Evolutionary conservation across 768 basidiomycete genomes (phyloP).

Genomic region (Chiua virens): DNA sequence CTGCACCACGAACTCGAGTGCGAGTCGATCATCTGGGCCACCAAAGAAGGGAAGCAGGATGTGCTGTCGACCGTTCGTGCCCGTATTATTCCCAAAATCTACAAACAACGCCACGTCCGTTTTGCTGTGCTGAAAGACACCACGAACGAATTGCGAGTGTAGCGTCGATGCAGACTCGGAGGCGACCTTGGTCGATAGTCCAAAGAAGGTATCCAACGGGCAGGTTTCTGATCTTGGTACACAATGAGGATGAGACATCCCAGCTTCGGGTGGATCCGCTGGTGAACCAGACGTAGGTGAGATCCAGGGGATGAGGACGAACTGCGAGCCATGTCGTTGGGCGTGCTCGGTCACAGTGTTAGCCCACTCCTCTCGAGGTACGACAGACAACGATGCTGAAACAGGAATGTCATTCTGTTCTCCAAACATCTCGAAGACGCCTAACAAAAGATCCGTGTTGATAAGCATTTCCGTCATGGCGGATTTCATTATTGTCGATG

Average conservation of each 20-base stretch:
- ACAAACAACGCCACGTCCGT: slow-evolving; percentile 85
- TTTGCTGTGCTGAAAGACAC: slow-evolving; percentile 69
- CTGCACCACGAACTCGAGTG: slow-evolving; percentile 79
- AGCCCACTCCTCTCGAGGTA: slow-evolving; percentile 73
- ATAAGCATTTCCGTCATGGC: slow-evolving; percentile 66
- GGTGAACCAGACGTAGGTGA: slow-evolving; percentile 39
- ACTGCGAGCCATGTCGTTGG: slow-evolving; percentile 54
- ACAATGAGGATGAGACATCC: neutral
- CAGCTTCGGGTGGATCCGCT: slow-evolving; percentile 31
- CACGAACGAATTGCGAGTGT: slow-evolving; percentile 83
- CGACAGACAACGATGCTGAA: slow-evolving; percentile 70
- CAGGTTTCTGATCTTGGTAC: slow-evolving; percentile 36
- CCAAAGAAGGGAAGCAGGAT: slow-evolving; percentile 91
- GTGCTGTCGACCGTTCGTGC: slow-evolving; percentile 45
- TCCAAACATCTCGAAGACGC: slow-evolving; percentile 75
- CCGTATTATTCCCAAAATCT: slow-evolving; percentile 52
- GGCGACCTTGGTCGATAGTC: slow-evolving; percentile 46
- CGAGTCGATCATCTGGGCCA: slow-evolving; percentile 89
- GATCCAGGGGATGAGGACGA: slow-evolving; percentile 86
- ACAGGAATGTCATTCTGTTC: slow-evolving; percentile 56
- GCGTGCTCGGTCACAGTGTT: slow-evolving; percentile 63
- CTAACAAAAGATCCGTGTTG: slow-evolving; percentile 70
- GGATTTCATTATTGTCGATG: slow-evolving; percentile 62
- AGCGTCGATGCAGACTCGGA: slow-evolving; percentile 53
- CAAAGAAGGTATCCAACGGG: slow-evolving; percentile 82